Base-by-base conservation (phyloP, 208 protist species). In the Leishmania guyanensis region DNA sequence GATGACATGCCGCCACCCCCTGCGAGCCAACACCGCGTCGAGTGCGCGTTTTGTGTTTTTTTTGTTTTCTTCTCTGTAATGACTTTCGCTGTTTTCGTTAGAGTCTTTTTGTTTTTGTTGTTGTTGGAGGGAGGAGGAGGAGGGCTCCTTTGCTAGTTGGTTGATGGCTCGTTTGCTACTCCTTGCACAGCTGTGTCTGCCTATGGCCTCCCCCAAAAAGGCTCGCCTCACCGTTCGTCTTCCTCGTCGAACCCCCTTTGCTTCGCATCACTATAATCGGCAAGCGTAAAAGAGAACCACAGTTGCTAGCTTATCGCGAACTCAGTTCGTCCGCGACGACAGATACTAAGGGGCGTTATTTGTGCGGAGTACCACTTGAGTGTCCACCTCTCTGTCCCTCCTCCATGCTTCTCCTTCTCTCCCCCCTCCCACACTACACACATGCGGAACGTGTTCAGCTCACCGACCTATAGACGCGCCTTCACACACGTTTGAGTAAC, bases 41-140 rank as follows among this genome's bases (percentile, higher is more conserved):
- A 64, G 58, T 17, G 58, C 26, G 58, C 2, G 43, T 73, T 73
- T 73, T 22, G 53, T 22, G 5, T 68, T 68, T 5, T 39, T 36
- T 66, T 26, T 66, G 62, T 14, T 22, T 14, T 20, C 14, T 5
- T 68, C 62, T 12, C 26, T 68, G 26, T 64, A 17, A 26, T 17
- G 12, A 20, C 46, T 58, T 75, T 51, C 8, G n/a, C 43, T 71
- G 14, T 36, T 33, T 71, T 46, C 22, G 26, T 53, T 26, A 65
- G 76, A 65, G 29, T 22, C 22, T 60, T 29, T 79, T 39, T 71
- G 69, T 77, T 29, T 48, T 51, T 65, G 3, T 66, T 66, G 14
- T 64, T 77, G 16, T 46, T 64, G 5, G 17, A n/a, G 46, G 16
- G 43, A 10, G 22, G 36, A 75, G 14, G 43, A 46, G 43, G 43